A percentile compares a stretch with the other conserved stretches of the same genome.
These are phyloP conservation scores for Pseudonitzschia multistriata DNA, from an alignment of 108 stramenopile species.

Conservation along the genomic window DNA sequence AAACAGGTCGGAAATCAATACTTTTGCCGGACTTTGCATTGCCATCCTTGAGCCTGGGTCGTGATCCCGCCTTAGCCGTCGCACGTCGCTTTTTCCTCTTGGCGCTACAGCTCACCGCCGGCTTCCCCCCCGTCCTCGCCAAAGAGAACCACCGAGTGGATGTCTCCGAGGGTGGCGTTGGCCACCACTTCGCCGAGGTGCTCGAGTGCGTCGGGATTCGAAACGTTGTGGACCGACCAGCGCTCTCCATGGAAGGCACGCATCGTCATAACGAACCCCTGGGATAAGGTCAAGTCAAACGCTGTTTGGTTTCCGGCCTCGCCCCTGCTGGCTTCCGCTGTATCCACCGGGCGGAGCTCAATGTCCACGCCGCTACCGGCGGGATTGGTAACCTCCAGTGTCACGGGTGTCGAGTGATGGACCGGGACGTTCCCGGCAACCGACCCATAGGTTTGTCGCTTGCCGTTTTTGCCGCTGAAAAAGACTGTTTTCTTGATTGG, in stretches of 20 bases:
- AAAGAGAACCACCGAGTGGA: neutral
- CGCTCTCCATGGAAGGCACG: neutral
- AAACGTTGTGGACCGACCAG: neutral
- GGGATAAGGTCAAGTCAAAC: neutral
- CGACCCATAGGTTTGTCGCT: neutral
- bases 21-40: no score
- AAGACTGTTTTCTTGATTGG: neutral
- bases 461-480: neutral
- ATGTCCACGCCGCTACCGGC: neutral
- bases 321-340: no score
- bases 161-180: neutral
- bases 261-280: neutral
- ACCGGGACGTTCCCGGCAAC: neutral
- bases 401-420: conserved; percentile 1
- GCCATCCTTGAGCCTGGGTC: no score
- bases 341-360: neutral
- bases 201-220: neutral
- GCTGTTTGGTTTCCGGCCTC: neutral
- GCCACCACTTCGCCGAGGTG: neutral
- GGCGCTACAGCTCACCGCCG: no score
- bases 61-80: no score
- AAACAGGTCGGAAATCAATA: no score
- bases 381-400: neutral
- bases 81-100: no score
- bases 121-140: neutral